phyloP scores from a whole-genome alignment of 768 basidiomycete species.

The Auricularia sp. region DNA sequence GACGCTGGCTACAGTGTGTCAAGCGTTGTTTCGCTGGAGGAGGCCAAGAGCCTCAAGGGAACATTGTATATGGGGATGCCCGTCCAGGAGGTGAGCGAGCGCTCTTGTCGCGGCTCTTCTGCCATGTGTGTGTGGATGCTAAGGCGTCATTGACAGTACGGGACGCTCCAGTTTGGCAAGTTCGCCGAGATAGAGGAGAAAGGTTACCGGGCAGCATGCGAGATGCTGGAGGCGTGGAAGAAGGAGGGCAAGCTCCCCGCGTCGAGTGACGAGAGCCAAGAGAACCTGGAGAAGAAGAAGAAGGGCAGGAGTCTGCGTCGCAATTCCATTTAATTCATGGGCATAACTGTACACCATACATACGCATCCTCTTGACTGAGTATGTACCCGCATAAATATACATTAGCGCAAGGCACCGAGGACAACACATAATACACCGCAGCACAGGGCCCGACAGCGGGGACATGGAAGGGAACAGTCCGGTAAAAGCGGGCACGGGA shows the following conservation, averaged over 20 bases:
- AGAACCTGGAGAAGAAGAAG: constrained; percentile 37
- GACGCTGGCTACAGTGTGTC: constrained; percentile 57
- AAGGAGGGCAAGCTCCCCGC: constrained; percentile 77
- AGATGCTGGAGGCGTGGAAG: constrained; percentile 66
- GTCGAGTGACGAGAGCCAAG: constrained; percentile 45
- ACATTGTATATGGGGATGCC: constrained; percentile 93
- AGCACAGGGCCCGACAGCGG: too few relatives aligned
- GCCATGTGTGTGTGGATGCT: too few relatives aligned
- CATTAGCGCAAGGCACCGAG: too few relatives aligned
- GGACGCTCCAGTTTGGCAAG: constrained; percentile 81
- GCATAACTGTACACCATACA: background rate
- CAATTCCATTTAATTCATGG: constrained; percentile 46
- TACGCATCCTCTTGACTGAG: background rate
- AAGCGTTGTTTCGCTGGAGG: constrained; percentile 87
- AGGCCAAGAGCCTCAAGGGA: constrained; percentile 82
- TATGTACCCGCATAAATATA: background rate
- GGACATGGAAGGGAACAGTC: too few relatives aligned
- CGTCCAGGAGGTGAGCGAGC: constrained; percentile 63
- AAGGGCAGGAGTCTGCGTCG: constrained; percentile 70
- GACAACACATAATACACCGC: too few relatives aligned
- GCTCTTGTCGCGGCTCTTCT: background rate
- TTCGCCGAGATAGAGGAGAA: constrained; percentile 81
- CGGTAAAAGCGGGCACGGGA: too few relatives aligned
- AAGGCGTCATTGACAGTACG: constrained; percentile 45
- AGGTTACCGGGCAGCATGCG: constrained; percentile 65